Evolutionary conservation across 805 yeast genomes (phyloP), one percentile per base, ranked within the genome.

Genomic region (Cyberlindnera mississippiensis): DNA sequence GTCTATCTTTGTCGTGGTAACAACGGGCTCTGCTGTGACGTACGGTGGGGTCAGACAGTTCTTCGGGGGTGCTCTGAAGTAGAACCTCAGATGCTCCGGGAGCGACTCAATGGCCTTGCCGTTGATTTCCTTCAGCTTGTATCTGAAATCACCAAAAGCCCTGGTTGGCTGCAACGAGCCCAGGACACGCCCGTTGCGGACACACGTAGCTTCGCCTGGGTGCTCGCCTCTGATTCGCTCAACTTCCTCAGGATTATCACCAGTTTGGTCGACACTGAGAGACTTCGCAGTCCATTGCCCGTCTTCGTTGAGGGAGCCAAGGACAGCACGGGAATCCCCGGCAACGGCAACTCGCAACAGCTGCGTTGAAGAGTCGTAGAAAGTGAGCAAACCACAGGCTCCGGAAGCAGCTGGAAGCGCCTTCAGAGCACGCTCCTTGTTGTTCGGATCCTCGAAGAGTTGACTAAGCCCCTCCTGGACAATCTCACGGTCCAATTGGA

Each of bases 81-180:
- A 90, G 51, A 89, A 82, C 53, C 80, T 81, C 47, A 82, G 73
- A 52, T 86, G 82, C 36, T 82, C 82, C 56, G 95, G 97, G 42
- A 87, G 74, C 17, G 81, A 78, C 10, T 60, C 63, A 12, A 67
- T 52, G 0, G 66, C 46, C 40, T 64, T 47, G 53, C 82, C 59
- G 40, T 62, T 64, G n/a, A 68, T 45, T 28, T 71, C 69, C 26
- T 89, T 78, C 71, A 95, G 75, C 60, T 93, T 93, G 60, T 88
- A 93, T 47, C 96, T 76, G 45, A 96, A 95, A 63, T 93, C 99
- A 36, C 99, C 99, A 69, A 93, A 93, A 1, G 98, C 96, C 56
- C 99, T 73, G 0, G 96, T 79, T 12, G 99, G 99, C 63, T 93
- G 98, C 48, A 93, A 73, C 10, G 93, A 80, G 0, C 99, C 99